Conservation (phyloP, 2,329 filamentous ascomycete species). For the Diaporthe capsici region DNA sequence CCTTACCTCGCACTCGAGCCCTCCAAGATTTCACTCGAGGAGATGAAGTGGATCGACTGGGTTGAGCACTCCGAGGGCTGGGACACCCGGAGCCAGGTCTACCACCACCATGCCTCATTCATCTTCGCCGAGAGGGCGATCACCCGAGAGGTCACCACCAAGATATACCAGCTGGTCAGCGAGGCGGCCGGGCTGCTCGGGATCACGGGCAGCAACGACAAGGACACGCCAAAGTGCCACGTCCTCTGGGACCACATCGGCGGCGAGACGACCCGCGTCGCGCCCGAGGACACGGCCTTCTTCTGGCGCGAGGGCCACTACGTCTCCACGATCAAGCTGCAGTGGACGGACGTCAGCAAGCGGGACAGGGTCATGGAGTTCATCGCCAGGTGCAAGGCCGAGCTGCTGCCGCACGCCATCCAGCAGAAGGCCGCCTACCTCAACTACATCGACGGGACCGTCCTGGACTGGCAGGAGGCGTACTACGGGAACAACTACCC, state of each 20-base stretch:
- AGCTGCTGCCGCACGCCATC: not conserved
- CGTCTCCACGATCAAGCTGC: not conserved
- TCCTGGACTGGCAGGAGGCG: not conserved
- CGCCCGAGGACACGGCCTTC: not conserved
- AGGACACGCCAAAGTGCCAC: not conserved
- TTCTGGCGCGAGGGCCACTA: not conserved
- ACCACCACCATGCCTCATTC: not conserved
- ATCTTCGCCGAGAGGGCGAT: not conserved
- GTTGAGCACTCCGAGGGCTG: not conserved
- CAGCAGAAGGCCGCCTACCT: not conserved
- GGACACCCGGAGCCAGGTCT: slow-evolving; percentile 4
- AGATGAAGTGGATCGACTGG: not conserved
- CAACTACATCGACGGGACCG: slow-evolving; percentile 5
- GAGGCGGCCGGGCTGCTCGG: not conserved
- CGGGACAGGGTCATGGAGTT: not conserved
- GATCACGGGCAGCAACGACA: not conserved
- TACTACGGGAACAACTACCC: not conserved
- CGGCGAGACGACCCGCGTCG: not conserved
- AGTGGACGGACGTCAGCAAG: not conserved
- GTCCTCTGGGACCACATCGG: not conserved
- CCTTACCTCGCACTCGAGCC: not conserved
- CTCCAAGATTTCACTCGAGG: not conserved
- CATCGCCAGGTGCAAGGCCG: slow-evolving; percentile 1
- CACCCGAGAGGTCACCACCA: not conserved
- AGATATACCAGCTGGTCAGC: not conserved